Percentiles rank a stretch among this genome's conserved stretches.
Conservation (phyloP, 768 basidiomycete species). For the Coprinopsis sp. region DNA sequence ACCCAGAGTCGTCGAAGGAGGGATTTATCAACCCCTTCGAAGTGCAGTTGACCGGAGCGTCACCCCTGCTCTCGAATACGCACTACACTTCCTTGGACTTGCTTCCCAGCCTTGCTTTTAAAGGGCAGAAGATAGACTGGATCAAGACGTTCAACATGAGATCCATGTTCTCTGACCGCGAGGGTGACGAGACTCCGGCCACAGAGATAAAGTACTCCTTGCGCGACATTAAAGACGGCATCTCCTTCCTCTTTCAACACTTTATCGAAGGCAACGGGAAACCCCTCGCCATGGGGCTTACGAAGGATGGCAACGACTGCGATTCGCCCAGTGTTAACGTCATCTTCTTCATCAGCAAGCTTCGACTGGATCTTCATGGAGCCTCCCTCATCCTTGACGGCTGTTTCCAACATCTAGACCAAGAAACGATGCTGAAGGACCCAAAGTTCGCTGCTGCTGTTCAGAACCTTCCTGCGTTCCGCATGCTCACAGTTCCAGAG, state of each 20-base stretch:
- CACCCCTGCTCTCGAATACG: not conserved
- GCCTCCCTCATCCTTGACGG: not conserved
- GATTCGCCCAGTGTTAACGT: not conserved
- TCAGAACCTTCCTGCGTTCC: not conserved
- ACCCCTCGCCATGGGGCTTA: not conserved
- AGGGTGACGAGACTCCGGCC: not conserved
- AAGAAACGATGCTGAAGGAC: not conserved
- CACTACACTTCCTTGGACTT: not conserved
- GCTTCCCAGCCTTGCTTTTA: not conserved
- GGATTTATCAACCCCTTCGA: not conserved
- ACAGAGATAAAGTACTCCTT: not conserved
- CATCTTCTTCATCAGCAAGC: not conserved
- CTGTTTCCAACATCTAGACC: not conserved
- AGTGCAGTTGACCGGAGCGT: not conserved
- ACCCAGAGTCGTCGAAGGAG: not conserved
- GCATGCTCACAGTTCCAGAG: constrained; percentile 14
- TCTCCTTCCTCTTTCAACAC: not conserved
- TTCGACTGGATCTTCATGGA: not conserved
- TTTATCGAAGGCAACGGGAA: not conserved
- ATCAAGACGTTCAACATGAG: not conserved
- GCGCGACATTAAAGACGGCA: not conserved
- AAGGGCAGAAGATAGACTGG: not conserved
- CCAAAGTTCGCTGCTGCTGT: not conserved
- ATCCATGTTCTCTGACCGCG: not conserved
- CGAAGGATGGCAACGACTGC: no score